Base-by-base conservation (phyloP, 1,139 yeast species). In the Saccharomyces hybrid region DNA sequence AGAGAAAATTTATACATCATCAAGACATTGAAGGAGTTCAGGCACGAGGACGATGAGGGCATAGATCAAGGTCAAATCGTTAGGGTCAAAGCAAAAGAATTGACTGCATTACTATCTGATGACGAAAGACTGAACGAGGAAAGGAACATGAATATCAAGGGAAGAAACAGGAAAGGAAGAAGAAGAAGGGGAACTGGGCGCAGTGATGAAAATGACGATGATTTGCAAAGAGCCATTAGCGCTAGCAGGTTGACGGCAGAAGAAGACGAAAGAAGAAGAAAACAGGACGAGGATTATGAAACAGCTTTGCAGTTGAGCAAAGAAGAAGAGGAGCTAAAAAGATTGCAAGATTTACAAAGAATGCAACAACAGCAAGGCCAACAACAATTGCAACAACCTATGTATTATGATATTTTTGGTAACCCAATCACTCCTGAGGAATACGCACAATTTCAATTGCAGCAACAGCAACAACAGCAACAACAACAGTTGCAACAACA, bases 1-100 rank as follows among this genome's bases (percentile, higher is more conserved):
- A 86, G 85, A 69, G 97, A 90, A 69, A 93, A 93, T 69, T 72
- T 91, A 52, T 93, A 89, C 71, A 80, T 93, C 57, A 83, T 93
- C 69, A 91, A 91, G 73, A 91, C 98, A 0, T 77, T 93, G 62
- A 80, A 97, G 55, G 99, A 93, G 69, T 93, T 93, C 70, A 87
- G 86, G 60, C 88, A 86, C 67, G 78, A 81, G 52, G 98, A 93
- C 67, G 96, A 88, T 54, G 67, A 74, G 13, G 91, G 89, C 53
- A 75, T 78, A 49, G 99, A 93, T 71, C 96, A 89, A 64, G 99
- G 99, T 16, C 88, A 89, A 7, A 81, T 89, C 54, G 82, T 93
- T 59, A 79, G 99, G 59, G 90, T 88, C 50, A 89, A 91, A 72
- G 97, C 98, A 8, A 88, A 87, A 69, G 97, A 89, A 64, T 77